Evolutionary conservation across 1,284 basidiomycete species (phyloP).

Genomic region (Athelia sp.): DNA sequence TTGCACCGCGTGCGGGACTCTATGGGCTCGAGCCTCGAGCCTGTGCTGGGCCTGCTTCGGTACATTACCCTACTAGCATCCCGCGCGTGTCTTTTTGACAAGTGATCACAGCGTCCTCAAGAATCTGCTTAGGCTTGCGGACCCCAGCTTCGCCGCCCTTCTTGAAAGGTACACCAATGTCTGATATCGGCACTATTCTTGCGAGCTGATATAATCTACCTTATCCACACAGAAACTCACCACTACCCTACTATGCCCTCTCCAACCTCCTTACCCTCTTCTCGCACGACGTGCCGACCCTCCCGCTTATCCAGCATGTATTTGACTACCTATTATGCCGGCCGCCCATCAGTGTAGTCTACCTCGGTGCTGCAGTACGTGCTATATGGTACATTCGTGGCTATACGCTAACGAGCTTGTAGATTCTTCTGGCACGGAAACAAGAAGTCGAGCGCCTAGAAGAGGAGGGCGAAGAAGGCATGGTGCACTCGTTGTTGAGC

Average conservation of each 20-base stretch:
- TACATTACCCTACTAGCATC: conserved; percentile 23
- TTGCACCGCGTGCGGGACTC: conserved; percentile 83
- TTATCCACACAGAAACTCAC: conserved; percentile 40
- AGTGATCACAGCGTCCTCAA: conserved; percentile 57
- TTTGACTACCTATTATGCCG: conserved; percentile 85
- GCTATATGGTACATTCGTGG: neutral
- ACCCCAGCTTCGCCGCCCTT: conserved; percentile 64
- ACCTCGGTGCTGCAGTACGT: conserved; percentile 78
- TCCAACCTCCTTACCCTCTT: conserved; percentile 89
- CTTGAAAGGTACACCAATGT: conserved; percentile 55
- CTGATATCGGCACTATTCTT: neutral
- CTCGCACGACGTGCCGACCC: conserved; percentile 84
- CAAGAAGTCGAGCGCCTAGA: conserved; percentile 50
- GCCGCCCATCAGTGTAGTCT: conserved; percentile 78
- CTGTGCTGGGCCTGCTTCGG: conserved; percentile 81
- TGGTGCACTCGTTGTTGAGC: conserved; percentile 81
- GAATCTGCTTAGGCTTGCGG: conserved; percentile 63
- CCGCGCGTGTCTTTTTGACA: neutral
- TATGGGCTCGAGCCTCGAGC: conserved; percentile 83
- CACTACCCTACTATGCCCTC: conserved; percentile 82
- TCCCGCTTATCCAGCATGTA: conserved; percentile 80
- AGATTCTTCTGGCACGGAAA: conserved; percentile 63
- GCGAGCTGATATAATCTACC: conserved; percentile 17
- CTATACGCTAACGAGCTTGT: conserved; percentile 1
- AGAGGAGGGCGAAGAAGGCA: conserved; percentile 69